Evolutionary conservation across 371 early-diverging fungal genomes (phyloP).

Genomic region (Syncephalastrum racemosum): DNA sequence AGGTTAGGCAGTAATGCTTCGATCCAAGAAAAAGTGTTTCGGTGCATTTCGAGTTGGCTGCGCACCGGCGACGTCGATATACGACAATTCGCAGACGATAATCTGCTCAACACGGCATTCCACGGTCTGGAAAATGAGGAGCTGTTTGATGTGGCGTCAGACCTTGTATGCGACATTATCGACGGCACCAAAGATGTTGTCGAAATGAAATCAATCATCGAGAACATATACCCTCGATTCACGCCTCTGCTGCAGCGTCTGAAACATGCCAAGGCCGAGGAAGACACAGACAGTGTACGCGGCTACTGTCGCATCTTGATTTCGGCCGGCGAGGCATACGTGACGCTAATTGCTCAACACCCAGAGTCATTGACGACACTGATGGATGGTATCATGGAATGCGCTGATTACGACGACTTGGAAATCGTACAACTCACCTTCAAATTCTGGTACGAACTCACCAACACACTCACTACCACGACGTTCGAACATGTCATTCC

Average conservation of each 20-base stretch:
- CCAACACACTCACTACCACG: slow-evolving; percentile 58
- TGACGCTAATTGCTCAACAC: slow-evolving; percentile 65
- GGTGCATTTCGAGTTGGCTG: slow-evolving; percentile 84
- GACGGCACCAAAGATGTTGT: slow-evolving; percentile 69
- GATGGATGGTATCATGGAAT: slow-evolving; percentile 73
- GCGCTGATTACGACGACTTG: slow-evolving; percentile 64
- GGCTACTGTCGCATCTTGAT: slow-evolving; percentile 82
- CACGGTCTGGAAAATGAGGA: slow-evolving; percentile 64
- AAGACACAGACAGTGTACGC: slow-evolving; percentile 52
- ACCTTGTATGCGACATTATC: slow-evolving; percentile 82
- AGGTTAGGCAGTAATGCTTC: slow-evolving; percentile 44
- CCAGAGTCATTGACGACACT: slow-evolving; percentile 63
- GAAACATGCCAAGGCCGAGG: slow-evolving; percentile 39
- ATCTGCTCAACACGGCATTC: slow-evolving; percentile 75
- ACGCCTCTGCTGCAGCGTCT: slow-evolving; percentile 53
- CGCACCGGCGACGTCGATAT: slow-evolving; percentile 79
- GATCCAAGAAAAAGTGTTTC: slow-evolving; percentile 66
- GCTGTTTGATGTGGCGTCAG: slow-evolving; percentile 83
- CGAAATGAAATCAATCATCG: slow-evolving; percentile 53
- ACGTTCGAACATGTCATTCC: slow-evolving; percentile 46
- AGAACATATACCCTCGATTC: slow-evolving; percentile 60
- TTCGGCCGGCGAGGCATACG: slow-evolving; percentile 84
- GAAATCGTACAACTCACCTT: slow-evolving; percentile 80
- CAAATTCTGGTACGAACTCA: slow-evolving; percentile 84
- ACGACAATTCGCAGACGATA: slow-evolving; percentile 59